Evolutionary conservation across 805 yeast species (phyloP), one percentile per base, ranked within the genome.

Genomic region (Ogataea pignaliae): DNA sequence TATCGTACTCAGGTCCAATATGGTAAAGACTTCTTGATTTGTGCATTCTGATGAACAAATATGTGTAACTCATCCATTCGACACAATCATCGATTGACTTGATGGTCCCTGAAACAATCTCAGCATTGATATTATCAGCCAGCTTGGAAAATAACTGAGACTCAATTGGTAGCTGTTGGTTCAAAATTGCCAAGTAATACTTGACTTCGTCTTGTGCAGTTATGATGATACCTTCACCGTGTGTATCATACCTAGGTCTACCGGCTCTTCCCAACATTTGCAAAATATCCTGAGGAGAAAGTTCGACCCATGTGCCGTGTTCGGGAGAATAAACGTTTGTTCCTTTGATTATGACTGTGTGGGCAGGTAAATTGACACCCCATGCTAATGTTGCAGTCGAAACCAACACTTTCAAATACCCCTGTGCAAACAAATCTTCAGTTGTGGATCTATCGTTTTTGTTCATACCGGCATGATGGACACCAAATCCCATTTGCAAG

Each of bases 181-280:
- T 90, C 51, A 89, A 69, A n/a, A 91, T 76, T 0, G 97, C 95
- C 55, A 93, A 71, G 57, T 89, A 91, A 59, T 88, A 90, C 51
- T 87, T 91, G 14, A 91, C 74, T 55, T 89, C 95, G 16, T 82
- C 81, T 46, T 87, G 93, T 0, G 90, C 75, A 0, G 98, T 93
- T 39, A 91, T 88, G 29, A 91, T 87, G 3, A 91, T 81, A 68
- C 98, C 99, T 54, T 88, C 96, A 56, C 99, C 99, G 56, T 81
- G 78, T 14, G 81, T 80, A 63, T 91, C 99, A 65, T 85, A 93
- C 42, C 97, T 73, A 0, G 99, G 99, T 64, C 99, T 76, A 54
- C 98, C 98, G 15, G 98, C 98, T 69, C 98, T 79, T 32, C 98
- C 98, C n/a, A 91, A 71, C 98, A 91, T 91, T 66, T 91, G 99